Evolutionary conservation across 345 rosid species (phyloP).

Genomic region (Cardamine resedifolia): DNA sequence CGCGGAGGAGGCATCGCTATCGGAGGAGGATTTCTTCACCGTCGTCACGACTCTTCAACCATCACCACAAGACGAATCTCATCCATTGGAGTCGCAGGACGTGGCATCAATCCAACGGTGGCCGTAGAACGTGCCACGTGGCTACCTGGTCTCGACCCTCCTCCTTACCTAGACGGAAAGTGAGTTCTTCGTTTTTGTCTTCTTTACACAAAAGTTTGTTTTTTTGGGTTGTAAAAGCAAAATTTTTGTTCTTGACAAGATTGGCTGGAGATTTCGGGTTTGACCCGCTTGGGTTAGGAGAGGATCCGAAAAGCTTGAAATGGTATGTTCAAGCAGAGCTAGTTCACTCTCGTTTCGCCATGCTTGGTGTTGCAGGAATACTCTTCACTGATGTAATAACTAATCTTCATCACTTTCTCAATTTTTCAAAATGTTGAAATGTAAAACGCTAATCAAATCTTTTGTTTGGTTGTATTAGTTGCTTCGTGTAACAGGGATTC

Average conservation of each 20-base stretch:
- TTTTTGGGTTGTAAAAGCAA: neutral
- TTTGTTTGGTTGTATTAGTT: conserved; percentile 45
- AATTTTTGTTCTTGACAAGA: conserved; percentile 37
- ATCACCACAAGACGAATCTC: conserved; percentile 14
- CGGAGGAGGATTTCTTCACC: conserved; percentile 24
- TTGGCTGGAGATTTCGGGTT: conserved; percentile 90
- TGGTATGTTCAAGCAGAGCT: conserved; percentile 98
- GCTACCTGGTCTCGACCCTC: conserved; percentile 94
- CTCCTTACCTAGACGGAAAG: conserved; percentile 87
- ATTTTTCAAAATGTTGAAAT: neutral
- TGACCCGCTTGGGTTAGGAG: conserved; percentile 94
- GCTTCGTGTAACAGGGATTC: conserved; percentile 70
- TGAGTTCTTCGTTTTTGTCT: conserved; percentile 36
- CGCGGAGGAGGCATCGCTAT: conserved; percentile 31
- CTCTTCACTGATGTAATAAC: conserved; percentile 73
- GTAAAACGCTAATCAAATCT: neutral
- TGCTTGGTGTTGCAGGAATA: conserved; percentile 93
- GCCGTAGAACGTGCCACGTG: conserved; percentile 83
- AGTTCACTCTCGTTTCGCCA: conserved; percentile 90
- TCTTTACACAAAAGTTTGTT: neutral
- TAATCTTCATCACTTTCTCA: neutral
- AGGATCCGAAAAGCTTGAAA: conserved; percentile 80
- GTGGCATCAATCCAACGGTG: conserved; percentile 18
- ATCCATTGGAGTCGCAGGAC: conserved; percentile 16
- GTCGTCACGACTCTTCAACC: neutral